These are phyloP conservation scores for Leccinum pachyderme DNA, from an alignment of 1,284 basidiomycete species.

Conservation along the genomic window DNA sequence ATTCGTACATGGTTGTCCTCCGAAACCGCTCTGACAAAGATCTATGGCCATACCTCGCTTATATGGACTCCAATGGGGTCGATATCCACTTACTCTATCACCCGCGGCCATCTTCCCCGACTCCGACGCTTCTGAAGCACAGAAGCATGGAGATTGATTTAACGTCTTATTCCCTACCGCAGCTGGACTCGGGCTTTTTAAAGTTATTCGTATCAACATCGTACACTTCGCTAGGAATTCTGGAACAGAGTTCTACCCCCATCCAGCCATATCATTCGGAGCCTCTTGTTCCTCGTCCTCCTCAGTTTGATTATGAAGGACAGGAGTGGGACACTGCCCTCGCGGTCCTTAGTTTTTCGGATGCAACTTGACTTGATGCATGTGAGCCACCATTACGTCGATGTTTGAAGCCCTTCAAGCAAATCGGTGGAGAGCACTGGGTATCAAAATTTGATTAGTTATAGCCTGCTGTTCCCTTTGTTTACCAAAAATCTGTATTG, in stretches of 20 bases:
- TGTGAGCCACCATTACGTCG: too few species aligned
- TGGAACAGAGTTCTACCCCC: conserved; percentile 39
- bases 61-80: conserved; percentile 46
- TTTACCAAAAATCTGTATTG: too few species aligned
- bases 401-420: neutral
- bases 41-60: conserved; percentile 48
- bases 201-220: conserved; percentile 47
- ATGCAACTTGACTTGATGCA: neutral
- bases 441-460: too few species aligned
- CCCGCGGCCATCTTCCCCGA: conserved; percentile 29
- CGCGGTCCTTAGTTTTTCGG: conserved; percentile 23
- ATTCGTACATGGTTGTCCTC: conserved; percentile 40
- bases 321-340: conserved; percentile 36
- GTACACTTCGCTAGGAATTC: conserved; percentile 41
- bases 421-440: too few species aligned
- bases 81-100: conserved; percentile 43
- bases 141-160: conserved; percentile 38
- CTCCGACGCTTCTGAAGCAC: conserved; percentile 37
- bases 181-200: conserved; percentile 41
- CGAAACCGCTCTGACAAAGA: conserved; percentile 41
- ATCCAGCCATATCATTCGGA: conserved; percentile 17
- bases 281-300: conserved; percentile 6
- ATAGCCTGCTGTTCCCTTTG: too few species aligned
- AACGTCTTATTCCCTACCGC: conserved; percentile 35
- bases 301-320: conserved; percentile 10